These are phyloP conservation scores for Phialemoniopsis sp. DNA, from an alignment of 2,329 filamentous ascomycete genomes.

Conservation along the genomic window DNA sequence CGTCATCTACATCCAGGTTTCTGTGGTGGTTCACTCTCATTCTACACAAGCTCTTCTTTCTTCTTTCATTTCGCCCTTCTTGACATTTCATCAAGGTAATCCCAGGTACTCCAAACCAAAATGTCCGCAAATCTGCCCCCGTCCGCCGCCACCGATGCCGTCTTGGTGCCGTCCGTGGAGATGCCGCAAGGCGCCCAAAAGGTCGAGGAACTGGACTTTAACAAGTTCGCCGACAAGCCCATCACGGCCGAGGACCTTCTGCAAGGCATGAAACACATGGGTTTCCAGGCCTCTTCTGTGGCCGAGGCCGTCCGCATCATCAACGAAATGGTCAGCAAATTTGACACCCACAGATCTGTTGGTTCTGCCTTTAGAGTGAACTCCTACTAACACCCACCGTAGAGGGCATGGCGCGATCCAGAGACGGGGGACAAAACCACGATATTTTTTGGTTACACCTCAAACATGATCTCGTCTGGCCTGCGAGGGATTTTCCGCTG, in stretches of 20 bases:
- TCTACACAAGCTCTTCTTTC: background rate
- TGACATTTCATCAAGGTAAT: background rate
- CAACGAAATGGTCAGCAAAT: constrained; percentile 77
- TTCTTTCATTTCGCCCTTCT: background rate
- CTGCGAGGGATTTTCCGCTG: constrained; percentile 88
- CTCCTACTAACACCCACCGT: constrained; percentile 13
- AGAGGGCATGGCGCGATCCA: constrained; percentile 75
- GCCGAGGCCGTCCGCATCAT: constrained; percentile 87
- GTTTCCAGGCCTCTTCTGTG: constrained; percentile 67
- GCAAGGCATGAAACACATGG: constrained; percentile 79
- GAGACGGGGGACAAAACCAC: constrained; percentile 78
- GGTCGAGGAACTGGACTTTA: constrained; percentile 90
- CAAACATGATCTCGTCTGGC: constrained; percentile 94
- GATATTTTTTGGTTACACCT: constrained; percentile 96
- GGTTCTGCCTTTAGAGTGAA: constrained; percentile 3
- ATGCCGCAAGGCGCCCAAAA: constrained; percentile 74
- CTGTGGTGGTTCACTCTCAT: too few relatives aligned
- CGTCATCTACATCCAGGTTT: too few relatives aligned
- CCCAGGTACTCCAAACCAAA: background rate
- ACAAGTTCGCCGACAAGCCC: constrained; percentile 67
- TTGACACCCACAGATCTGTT: constrained; percentile 5
- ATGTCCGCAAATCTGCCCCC: constrained; percentile 46
- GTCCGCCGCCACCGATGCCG: constrained; percentile 67
- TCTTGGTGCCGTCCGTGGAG: constrained; percentile 78
- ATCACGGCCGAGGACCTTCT: constrained; percentile 86